Evolutionary conservation across 75 land plant genomes (phyloP), one percentile per base, ranked within the genome.

Genomic region (Sequoia sempervirens): DNA sequence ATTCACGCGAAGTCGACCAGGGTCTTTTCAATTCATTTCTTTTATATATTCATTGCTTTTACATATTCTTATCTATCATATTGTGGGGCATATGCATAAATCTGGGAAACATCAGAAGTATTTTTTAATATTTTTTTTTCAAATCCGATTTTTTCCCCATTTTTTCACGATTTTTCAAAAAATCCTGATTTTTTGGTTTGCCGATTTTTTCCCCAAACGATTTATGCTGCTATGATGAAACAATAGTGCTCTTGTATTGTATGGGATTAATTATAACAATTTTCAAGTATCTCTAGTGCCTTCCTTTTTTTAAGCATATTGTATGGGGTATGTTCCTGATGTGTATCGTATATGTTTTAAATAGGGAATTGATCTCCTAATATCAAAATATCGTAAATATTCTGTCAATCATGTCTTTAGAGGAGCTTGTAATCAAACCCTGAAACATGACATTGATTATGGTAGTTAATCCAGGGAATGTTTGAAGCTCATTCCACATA

Each of bases 401-500:
- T 15, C 40, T 72, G 34, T 72, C 18, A 72, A 72, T n/a, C 32
- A n/a, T 68, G 30, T 68, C 10, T 68, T n/a, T n/a, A 5, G 46
- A 43, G 46, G 46, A 43, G 46, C 46, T 43, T 43, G 46, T 43
- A 6, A 43, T 3, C 0, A 4, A 75, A 38, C 79, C n/a, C 79
- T 75, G 46, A 40, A 75, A 75, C 20, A 20, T 75, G 18, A 75
- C 23, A 34, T 3, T 15, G 79, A 41, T 75, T 40, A 20, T 32
- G 20, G 28, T 54, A 56, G 34, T 82, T 81, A 18, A 32, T 86
- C 5, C 94, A 96, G 94, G 88, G 91, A 89, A 85, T 97, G 99
- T 78, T 91, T 97, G 76, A 90, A 92, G 61, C 45, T 95, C 38
- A 95, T 97, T 82, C 99, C 99, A 6, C 99, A 97, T 85, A 91